phyloP scores from a whole-genome alignment of 2,329 filamentous ascomycete genomes.

The Fusarium burgessii region DNA sequence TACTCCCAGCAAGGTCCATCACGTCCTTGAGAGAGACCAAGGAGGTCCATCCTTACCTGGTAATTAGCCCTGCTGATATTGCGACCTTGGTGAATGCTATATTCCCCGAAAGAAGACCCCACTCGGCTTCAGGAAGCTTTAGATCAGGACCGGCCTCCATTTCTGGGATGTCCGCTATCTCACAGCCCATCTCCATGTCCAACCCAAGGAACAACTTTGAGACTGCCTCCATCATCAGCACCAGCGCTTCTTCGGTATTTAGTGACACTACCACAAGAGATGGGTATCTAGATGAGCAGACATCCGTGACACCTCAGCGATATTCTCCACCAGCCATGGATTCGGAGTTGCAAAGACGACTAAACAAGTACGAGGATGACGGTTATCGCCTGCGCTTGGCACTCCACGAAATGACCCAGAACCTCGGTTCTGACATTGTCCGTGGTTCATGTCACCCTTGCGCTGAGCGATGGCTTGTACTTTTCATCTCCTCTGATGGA shows the following conservation, averaged over 20 bases:
- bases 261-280: constrained; percentile 78
- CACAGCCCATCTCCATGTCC: constrained; percentile 73
- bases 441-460: constrained; percentile 81
- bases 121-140: constrained; percentile 71
- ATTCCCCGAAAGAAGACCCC: constrained; percentile 79
- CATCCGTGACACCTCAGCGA: constrained; percentile 62
- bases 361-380: constrained; percentile 71
- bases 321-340: constrained; percentile 66
- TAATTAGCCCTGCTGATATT: constrained; percentile 83
- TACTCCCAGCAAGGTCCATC: constrained; percentile 78
- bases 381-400: constrained; percentile 74
- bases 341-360: constrained; percentile 56
- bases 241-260: constrained; percentile 77
- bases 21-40: constrained; percentile 80
- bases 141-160: constrained; percentile 75
- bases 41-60: constrained; percentile 83
- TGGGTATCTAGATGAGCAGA: constrained; percentile 68
- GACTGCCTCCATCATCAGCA: constrained; percentile 77
- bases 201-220: constrained; percentile 69
- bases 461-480: constrained; percentile 83
- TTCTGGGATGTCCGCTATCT: constrained; percentile 76
- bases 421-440: constrained; percentile 71
- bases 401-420: constrained; percentile 77
- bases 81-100: constrained; percentile 84
- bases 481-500: constrained; percentile 82